phyloP scores from a whole-genome alignment of 805 yeast genomes.

The Schwanniomyces polymorphus region DNA sequence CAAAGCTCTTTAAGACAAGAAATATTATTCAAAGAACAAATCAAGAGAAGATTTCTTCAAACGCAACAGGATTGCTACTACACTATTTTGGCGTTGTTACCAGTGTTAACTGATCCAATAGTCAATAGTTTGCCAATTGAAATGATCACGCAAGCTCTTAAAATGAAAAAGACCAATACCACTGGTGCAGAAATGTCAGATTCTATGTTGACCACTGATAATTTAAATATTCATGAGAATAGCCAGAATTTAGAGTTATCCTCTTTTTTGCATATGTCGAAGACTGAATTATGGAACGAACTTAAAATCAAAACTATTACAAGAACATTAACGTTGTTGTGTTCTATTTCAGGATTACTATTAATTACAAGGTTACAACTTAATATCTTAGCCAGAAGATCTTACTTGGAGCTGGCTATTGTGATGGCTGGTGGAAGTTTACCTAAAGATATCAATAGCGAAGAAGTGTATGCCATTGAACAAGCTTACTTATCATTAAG shows the following conservation, averaged over 20 bases:
- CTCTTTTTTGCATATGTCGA: slow-evolving; percentile 28
- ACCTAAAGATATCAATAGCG: slow-evolving; percentile 12
- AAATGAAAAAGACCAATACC: slow-evolving; percentile 50
- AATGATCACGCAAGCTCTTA: slow-evolving; percentile 65
- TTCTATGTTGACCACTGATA: slow-evolving; percentile 44
- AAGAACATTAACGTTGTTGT: slow-evolving; percentile 68
- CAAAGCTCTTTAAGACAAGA: slow-evolving; percentile 42
- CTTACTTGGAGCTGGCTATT: slow-evolving; percentile 78
- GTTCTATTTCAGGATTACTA: slow-evolving; percentile 67
- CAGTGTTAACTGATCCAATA: slow-evolving; percentile 69
- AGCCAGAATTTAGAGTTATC: slow-evolving; percentile 20
- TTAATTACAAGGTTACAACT: slow-evolving; percentile 81
- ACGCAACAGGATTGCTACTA: slow-evolving; percentile 88
- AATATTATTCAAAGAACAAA: slow-evolving; percentile 45
- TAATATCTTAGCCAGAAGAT: slow-evolving; percentile 83
- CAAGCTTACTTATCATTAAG: slow-evolving; percentile 83
- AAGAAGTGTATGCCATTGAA: slow-evolving; percentile 57
- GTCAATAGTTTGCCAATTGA: slow-evolving; percentile 68
- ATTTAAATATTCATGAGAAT: slow-evolving; percentile 33
- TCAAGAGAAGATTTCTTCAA: slow-evolving; percentile 81
- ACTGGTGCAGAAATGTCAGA: slow-evolving; percentile 34
- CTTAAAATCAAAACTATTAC: slow-evolving; percentile 74
- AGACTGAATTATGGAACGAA: slow-evolving; percentile 74
- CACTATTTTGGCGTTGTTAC: slow-evolving; percentile 80
- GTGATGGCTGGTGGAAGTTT: slow-evolving; percentile 56